These are phyloP conservation scores for Phytophthora litchii DNA, from an alignment of 352 stramenopile species.

Conservation along the genomic window DNA sequence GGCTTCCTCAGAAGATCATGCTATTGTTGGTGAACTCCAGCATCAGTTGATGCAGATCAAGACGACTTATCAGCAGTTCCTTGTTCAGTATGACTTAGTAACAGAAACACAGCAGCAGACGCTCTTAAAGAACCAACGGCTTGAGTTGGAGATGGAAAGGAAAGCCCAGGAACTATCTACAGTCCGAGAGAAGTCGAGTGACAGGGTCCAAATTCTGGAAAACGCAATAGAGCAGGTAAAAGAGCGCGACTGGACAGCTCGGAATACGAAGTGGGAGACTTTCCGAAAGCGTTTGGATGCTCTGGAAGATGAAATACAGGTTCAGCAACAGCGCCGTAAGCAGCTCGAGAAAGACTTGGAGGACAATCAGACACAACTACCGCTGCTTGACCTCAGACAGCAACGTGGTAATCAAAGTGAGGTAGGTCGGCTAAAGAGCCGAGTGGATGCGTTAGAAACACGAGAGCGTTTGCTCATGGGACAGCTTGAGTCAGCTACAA, in stretches of 20 bases:
- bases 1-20: conserved; percentile 86
- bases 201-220: conserved; percentile 51
- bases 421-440: conserved; percentile 50
- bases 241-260: conserved; percentile 60
- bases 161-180: conserved; percentile 42
- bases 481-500: conserved; percentile 50
- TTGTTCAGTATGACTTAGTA: conserved; percentile 65
- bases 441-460: conserved; percentile 70
- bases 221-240: conserved; percentile 54
- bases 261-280: conserved; percentile 69
- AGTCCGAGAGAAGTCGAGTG: conserved; percentile 40
- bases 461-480: conserved; percentile 68
- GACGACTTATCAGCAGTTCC: conserved; percentile 81
- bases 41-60: conserved; percentile 91
- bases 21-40: conserved; percentile 90
- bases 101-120: conserved; percentile 58
- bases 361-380: conserved; percentile 44
- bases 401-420: conserved; percentile 37
- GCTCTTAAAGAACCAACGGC: conserved; percentile 56
- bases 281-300: conserved; percentile 75
- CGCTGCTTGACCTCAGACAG: conserved; percentile 29
- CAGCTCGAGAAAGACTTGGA: conserved; percentile 71
- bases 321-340: conserved; percentile 58
- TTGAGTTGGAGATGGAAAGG: conserved; percentile 63
- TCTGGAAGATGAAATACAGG: conserved; percentile 65